phyloP scores from a whole-genome alignment of 495 filamentous ascomycete species.

The Trichoderma parareesei region DNA sequence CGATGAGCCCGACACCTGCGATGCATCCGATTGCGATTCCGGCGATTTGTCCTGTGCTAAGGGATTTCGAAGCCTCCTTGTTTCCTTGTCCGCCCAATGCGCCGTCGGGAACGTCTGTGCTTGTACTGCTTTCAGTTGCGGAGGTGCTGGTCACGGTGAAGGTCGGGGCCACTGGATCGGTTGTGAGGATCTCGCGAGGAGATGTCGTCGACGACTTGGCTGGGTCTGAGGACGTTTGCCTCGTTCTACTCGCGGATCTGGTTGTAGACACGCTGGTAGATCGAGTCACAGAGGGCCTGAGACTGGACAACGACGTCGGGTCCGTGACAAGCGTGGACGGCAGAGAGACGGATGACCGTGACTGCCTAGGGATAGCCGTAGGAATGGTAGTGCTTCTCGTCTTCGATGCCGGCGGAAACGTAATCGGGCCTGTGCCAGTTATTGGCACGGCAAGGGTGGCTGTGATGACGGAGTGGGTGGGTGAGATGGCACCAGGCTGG shows the following conservation, averaged over 20 bases:
- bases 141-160: constrained; percentile 14
- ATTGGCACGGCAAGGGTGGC: constrained; percentile 43
- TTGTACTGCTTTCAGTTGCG: constrained; percentile 12
- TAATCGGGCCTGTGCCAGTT: constrained; percentile 20
- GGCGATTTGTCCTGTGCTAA: background rate
- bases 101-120: constrained; percentile 10
- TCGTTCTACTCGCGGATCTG: constrained; percentile 6
- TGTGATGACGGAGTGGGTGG: constrained; percentile 53
- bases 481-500: constrained; percentile 41
- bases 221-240: constrained; percentile 28
- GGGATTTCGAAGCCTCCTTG: background rate
- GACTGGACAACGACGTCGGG: constrained; percentile 11
- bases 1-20: background rate
- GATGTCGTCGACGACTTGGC: constrained; percentile 27
- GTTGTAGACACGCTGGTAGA: constrained; percentile 12
- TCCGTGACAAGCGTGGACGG: constrained; percentile 14
- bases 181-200: constrained; percentile 10
- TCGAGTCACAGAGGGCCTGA: background rate
- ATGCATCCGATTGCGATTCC: background rate
- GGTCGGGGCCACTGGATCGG: constrained; percentile 11
- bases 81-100: background rate
- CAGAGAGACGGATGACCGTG: constrained; percentile 14
- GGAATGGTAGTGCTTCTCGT: constrained; percentile 14
- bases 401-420: constrained; percentile 16
- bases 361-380: constrained; percentile 14